A percentile compares a stretch with the other conserved stretches of the same genome.
Conservation (phyloP, 108 stramenopile species). For the Skeletonema menzelii region DNA sequence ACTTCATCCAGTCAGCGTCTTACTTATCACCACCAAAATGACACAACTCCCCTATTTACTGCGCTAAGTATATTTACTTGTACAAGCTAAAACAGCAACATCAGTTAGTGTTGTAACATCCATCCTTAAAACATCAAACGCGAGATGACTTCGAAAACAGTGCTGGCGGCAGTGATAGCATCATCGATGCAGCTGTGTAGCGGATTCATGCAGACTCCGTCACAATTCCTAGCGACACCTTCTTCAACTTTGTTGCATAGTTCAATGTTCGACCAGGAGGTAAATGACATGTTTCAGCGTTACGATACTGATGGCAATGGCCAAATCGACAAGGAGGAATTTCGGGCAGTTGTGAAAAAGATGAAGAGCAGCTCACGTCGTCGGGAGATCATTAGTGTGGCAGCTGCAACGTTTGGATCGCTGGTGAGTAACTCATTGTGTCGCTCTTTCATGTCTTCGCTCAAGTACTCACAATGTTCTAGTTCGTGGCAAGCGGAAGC, state of each 20-base stretch:
- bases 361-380: slow-evolving; percentile 29
- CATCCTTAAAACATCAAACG: neutral
- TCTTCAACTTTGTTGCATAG: neutral
- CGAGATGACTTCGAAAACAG: neutral
- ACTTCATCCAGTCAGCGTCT: no score
- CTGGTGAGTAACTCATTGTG: neutral
- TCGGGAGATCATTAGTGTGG: slow-evolving; percentile 25
- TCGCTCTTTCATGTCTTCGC: neutral
- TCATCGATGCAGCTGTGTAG: neutral
- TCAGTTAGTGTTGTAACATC: neutral
- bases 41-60: no score
- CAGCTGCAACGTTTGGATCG: slow-evolving; percentile 29
- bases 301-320: slow-evolving; percentile 36
- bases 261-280: neutral
- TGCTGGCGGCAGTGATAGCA: neutral
- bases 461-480: neutral
- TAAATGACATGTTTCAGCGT: slow-evolving; percentile 3
- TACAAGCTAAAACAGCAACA: neutral
- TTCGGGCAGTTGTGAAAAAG: slow-evolving; percentile 25
- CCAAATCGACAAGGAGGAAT: slow-evolving; percentile 31
- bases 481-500: slow-evolving; percentile 19
- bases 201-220: slow-evolving; percentile 2
- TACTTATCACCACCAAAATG: no score
- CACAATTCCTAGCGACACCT: neutral
- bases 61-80: no score